phyloP scores from a whole-genome alignment of 2,329 filamentous ascomycete genomes.

The Orbilia javanica region DNA sequence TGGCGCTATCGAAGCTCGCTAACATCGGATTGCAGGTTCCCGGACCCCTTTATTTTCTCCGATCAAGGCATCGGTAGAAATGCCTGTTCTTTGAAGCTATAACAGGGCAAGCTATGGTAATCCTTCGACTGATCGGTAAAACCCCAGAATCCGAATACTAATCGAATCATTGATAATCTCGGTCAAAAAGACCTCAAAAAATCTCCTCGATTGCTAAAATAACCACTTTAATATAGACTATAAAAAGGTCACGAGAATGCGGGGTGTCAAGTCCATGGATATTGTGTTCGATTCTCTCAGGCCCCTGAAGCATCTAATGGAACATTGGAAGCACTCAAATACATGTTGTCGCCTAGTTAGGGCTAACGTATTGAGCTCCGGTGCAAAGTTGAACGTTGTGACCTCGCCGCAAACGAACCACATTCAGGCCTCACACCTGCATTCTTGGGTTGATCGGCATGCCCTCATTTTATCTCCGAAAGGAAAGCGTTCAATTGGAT shows the following conservation, averaged over 20 bases:
- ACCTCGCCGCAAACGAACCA: constrained; percentile 12
- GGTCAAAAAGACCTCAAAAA: neutral
- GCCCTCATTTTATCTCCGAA: constrained; percentile 58
- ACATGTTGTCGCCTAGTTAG: constrained; percentile 18
- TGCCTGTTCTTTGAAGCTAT: neutral
- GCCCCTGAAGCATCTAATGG: neutral
- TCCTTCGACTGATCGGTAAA: neutral
- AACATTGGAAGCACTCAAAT: neutral
- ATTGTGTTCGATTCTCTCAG: neutral
- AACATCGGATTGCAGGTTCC: neutral
- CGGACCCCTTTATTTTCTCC: constrained; percentile 13
- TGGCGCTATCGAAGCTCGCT: constrained; percentile 8
- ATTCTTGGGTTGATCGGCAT: constrained; percentile 37
- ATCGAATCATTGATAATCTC: neutral
- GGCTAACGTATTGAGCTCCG: neutral
- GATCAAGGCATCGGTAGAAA: constrained; percentile 27
- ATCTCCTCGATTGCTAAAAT: neutral
- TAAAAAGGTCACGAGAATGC: constrained; percentile 12
- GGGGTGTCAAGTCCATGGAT: neutral
- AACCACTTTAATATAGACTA: constrained; percentile 4
- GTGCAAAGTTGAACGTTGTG: neutral
- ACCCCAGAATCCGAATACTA: neutral
- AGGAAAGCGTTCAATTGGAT: constrained; percentile 49
- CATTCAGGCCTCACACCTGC: constrained; percentile 2
- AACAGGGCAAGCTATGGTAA: neutral